These are phyloP conservation scores for Nigrograna mackinnonii DNA, from an alignment of 2,329 filamentous ascomycete genomes.

Conservation along the genomic window DNA sequence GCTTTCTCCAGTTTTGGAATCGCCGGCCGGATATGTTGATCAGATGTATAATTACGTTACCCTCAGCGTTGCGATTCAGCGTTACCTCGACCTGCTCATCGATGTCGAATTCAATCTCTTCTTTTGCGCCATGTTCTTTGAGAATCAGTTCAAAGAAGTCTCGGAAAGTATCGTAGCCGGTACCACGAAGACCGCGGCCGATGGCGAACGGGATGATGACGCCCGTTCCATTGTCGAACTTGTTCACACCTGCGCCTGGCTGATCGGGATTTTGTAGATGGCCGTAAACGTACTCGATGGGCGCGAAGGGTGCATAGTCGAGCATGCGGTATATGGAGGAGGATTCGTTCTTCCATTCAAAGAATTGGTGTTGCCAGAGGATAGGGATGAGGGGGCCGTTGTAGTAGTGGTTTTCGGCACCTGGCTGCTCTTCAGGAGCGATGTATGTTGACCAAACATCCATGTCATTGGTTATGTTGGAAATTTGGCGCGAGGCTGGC, in stretches of 20 bases:
- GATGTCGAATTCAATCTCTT: background rate
- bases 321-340: background rate
- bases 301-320: slow-evolving; percentile 1
- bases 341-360: background rate
- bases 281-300: background rate
- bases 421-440: background rate
- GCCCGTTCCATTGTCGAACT: background rate
- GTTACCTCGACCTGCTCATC: slow-evolving; percentile 3
- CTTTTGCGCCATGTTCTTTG: background rate
- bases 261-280: background rate
- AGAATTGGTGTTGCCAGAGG: background rate
- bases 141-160: background rate
- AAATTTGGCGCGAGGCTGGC: background rate
- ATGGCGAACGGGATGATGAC: slow-evolving; percentile 2
- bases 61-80: background rate
- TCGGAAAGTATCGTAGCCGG: background rate
- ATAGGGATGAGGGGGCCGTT: background rate
- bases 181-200: background rate
- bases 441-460: background rate
- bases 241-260: background rate
- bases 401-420: background rate
- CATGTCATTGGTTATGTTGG: background rate
- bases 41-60: slow-evolving; percentile 1
- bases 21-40: slow-evolving; percentile 4
- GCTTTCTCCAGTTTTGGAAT: background rate